Evolutionary conservation across 2,329 filamentous ascomycete genomes (phyloP).

Genomic region (Pseudogymnoascus sp.): DNA sequence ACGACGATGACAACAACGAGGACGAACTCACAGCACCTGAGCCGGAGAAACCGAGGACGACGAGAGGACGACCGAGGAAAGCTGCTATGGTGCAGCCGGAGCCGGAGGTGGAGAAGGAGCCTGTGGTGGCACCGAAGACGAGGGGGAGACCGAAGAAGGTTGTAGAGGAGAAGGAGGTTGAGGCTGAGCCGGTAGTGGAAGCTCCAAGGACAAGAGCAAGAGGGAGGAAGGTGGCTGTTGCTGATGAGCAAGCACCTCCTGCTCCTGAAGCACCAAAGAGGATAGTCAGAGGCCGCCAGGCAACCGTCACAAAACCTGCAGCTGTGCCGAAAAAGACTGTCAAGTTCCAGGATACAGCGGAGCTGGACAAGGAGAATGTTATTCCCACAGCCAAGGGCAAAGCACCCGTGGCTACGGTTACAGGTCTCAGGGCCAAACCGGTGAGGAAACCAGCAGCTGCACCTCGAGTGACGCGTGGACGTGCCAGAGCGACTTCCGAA

Average conservation of each 20-base stretch:
- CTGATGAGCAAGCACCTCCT: conserved; percentile 22
- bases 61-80: conserved; percentile 43
- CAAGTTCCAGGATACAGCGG: conserved; percentile 45
- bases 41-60: conserved; percentile 32
- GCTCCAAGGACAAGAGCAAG: conserved; percentile 24
- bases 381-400: conserved; percentile 39
- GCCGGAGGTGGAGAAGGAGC: conserved; percentile 20
- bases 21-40: conserved; percentile 22
- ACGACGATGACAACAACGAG: conserved; percentile 35
- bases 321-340: conserved; percentile 51
- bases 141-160: conserved; percentile 4
- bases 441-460: conserved; percentile 39
- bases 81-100: conserved; percentile 22
- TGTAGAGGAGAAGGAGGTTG: conserved; percentile 23
- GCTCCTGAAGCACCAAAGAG: conserved; percentile 33
- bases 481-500: conserved; percentile 24
- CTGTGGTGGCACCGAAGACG: background rate
- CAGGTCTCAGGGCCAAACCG: conserved; percentile 39
- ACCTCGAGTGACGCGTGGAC: conserved; percentile 2
- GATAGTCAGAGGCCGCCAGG: conserved; percentile 30
- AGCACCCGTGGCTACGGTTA: conserved; percentile 18
- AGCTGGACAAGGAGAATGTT: conserved; percentile 59
- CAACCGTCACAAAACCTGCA: conserved; percentile 32
- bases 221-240: conserved; percentile 22
- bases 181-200: conserved; percentile 23